Conservation (phyloP, 78 protist species). For the Guillardia theta region DNA sequence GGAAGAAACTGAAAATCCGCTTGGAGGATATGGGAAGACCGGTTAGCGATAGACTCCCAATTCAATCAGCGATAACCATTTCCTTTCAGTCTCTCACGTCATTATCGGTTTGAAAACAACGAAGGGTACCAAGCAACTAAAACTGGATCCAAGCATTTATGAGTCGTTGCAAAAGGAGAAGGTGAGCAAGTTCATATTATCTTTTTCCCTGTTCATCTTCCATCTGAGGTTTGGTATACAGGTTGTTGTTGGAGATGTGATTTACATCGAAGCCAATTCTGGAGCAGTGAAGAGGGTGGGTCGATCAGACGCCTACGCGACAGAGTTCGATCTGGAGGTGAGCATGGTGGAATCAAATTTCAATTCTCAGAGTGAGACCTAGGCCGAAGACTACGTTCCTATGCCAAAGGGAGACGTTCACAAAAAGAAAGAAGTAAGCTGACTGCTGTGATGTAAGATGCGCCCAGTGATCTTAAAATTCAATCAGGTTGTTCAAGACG, state of each 20-base stretch:
- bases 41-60: too few relatives aligned
- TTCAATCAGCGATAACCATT: too few relatives aligned
- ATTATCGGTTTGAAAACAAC: slow-evolving; percentile 85
- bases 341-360: too few relatives aligned
- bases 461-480: too few relatives aligned
- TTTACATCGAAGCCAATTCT: slow-evolving; percentile 95
- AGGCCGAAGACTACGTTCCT: slow-evolving; percentile 99
- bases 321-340: slow-evolving; percentile 83
- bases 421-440: slow-evolving; percentile 97
- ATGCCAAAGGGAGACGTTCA: slow-evolving; percentile 99
- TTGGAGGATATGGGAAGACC: too few relatives aligned
- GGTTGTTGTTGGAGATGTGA: slow-evolving; percentile 99
- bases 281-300: slow-evolving; percentile 98
- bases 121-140: slow-evolving; percentile 91
- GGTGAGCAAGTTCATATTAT: slow-evolving; percentile 52
- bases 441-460: too few relatives aligned
- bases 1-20: slow-evolving; percentile 93
- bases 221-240: too few relatives aligned
- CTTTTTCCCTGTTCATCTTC: too few relatives aligned
- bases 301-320: slow-evolving; percentile 91
- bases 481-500: slow-evolving; percentile 90
- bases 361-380: too few relatives aligned
- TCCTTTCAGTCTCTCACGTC: slow-evolving; percentile 91
- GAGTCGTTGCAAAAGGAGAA: slow-evolving; percentile 97
- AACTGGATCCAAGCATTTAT: slow-evolving; percentile 96